These are phyloP conservation scores for Psilocybe azurescens DNA, from an alignment of 768 basidiomycete species.

Conservation along the genomic window DNA sequence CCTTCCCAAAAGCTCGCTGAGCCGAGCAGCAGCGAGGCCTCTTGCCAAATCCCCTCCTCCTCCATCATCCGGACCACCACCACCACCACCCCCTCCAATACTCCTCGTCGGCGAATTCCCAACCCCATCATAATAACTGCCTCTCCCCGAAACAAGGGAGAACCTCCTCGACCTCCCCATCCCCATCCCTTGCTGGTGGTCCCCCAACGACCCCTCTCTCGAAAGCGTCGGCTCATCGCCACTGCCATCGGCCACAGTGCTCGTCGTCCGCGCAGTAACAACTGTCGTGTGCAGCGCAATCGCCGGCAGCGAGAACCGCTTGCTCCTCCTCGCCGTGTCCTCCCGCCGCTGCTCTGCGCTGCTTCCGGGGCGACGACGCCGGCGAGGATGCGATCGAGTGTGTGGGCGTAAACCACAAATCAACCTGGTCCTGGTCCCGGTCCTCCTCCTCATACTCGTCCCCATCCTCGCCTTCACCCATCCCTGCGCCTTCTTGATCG, in stretches of 20 bases:
- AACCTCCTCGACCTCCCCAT: slow-evolving; percentile 50
- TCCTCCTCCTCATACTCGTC: slow-evolving; percentile 24
- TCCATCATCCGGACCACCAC: slow-evolving; percentile 5
- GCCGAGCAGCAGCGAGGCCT: slow-evolving; percentile 57
- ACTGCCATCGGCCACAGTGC: slow-evolving; percentile 19
- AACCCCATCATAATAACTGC: slow-evolving; percentile 27
- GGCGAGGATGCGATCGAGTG: slow-evolving; percentile 28
- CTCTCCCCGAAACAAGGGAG: slow-evolving; percentile 58
- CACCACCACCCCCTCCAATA: slow-evolving; percentile 1
- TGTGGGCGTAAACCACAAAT: slow-evolving; percentile 19
- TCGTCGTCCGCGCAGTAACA: slow-evolving; percentile 64
- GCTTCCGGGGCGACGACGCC: slow-evolving; percentile 28
- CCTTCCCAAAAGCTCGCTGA: slow-evolving; percentile 59
- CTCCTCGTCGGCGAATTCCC: slow-evolving; percentile 8
- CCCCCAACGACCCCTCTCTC: slow-evolving; percentile 16
- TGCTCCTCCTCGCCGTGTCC: slow-evolving; percentile 64
- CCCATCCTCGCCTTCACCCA: neutral
- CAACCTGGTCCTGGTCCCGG: slow-evolving; percentile 16
- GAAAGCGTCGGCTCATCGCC: slow-evolving; percentile 21
- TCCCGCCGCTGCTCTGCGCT: slow-evolving; percentile 41
- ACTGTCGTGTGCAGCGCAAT: slow-evolving; percentile 75
- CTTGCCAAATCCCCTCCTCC: slow-evolving; percentile 33
- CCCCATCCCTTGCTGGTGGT: slow-evolving; percentile 4
- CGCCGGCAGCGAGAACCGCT: slow-evolving; percentile 80
- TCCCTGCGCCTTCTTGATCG: neutral